phyloP scores from a whole-genome alignment of 192 early-diverging fungal species.

The Phycomyces blakesleeanus region DNA sequence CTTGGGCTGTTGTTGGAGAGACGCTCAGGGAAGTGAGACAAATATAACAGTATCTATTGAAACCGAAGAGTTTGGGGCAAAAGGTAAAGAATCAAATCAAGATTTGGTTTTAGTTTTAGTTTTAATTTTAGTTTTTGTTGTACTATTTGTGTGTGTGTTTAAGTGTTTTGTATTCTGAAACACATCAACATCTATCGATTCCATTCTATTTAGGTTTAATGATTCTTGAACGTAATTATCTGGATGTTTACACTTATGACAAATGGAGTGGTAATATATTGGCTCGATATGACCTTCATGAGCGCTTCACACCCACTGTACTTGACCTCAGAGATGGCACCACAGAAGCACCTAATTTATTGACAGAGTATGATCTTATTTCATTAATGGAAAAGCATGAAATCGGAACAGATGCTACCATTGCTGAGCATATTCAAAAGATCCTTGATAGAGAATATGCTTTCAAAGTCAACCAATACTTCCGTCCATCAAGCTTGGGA shows the following conservation, averaged over 20 bases:
- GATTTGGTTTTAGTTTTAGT: too few relatives aligned
- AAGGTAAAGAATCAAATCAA: constrained; percentile 49
- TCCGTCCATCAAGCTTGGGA: constrained; percentile 80
- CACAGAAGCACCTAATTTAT: constrained; percentile 69
- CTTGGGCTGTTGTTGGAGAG: constrained; percentile 87
- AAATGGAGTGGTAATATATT: constrained; percentile 76
- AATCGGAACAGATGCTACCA: constrained; percentile 97
- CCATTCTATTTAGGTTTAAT: constrained; percentile 59
- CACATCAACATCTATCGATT: neutral
- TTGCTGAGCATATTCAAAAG: constrained; percentile 93
- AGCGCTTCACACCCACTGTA: constrained; percentile 63
- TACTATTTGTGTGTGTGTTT: neutral
- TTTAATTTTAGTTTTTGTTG: too few relatives aligned
- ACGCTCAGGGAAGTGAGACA: constrained; percentile 86
- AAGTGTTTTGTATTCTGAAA: neutral
- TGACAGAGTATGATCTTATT: constrained; percentile 87
- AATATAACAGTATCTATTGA: constrained; percentile 64
- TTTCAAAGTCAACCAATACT: constrained; percentile 54
- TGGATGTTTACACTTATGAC: constrained; percentile 92
- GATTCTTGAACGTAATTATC: constrained; percentile 82
- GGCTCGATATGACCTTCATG: constrained; percentile 64
- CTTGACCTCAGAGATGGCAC: constrained; percentile 63
- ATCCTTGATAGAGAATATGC: constrained; percentile 87
- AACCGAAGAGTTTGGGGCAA: constrained; percentile 71
- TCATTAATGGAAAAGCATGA: constrained; percentile 88